phyloP scores from a whole-genome alignment of 805 yeast species.

The Schwanniomyces vanrijiae region DNA sequence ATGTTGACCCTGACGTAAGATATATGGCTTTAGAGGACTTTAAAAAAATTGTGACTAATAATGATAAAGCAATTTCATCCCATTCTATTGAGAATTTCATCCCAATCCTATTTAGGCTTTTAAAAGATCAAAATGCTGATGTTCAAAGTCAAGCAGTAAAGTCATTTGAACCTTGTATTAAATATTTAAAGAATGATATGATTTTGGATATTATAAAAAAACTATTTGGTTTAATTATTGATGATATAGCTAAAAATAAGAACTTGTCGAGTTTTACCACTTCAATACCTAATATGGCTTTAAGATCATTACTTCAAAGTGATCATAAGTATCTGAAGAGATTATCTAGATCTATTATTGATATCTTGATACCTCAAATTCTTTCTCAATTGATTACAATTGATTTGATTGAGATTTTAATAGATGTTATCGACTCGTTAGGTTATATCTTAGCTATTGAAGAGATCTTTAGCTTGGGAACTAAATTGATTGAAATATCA shows the following conservation, averaged over 20 bases:
- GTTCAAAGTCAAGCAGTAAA: slow-evolving; percentile 75
- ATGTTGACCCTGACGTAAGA: slow-evolving; percentile 78
- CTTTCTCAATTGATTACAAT: slow-evolving; percentile 36
- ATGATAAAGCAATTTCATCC: slow-evolving; percentile 21
- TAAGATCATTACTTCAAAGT: slow-evolving; percentile 39
- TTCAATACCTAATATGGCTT: slow-evolving; percentile 53
- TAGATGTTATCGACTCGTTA: slow-evolving; percentile 53
- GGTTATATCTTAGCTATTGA: slow-evolving; percentile 39
- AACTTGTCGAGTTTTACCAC: slow-evolving; percentile 36
- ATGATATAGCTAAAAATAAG: slow-evolving; percentile 16
- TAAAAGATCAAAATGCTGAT: slow-evolving; percentile 65
- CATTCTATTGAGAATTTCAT: slow-evolving; percentile 33
- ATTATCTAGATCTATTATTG: slow-evolving; percentile 31
- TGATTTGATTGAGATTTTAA: slow-evolving; percentile 61
- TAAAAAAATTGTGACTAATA: slow-evolving; percentile 39
- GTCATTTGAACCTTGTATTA: slow-evolving; percentile 49
- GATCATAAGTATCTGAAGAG: slow-evolving; percentile 21
- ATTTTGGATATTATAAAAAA: slow-evolving; percentile 26
- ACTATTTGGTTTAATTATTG: slow-evolving; percentile 22
- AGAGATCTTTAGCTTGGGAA: slow-evolving; percentile 30
- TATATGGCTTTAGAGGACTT: slow-evolving; percentile 84
- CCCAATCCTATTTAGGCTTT: slow-evolving; percentile 39
- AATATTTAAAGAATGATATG: slow-evolving; percentile 31
- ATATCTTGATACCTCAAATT: slow-evolving; percentile 38
- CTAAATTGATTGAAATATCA: slow-evolving; percentile 34